phyloP scores from a whole-genome alignment of 305 asterid genomes.

The Petunia hybrid region DNA sequence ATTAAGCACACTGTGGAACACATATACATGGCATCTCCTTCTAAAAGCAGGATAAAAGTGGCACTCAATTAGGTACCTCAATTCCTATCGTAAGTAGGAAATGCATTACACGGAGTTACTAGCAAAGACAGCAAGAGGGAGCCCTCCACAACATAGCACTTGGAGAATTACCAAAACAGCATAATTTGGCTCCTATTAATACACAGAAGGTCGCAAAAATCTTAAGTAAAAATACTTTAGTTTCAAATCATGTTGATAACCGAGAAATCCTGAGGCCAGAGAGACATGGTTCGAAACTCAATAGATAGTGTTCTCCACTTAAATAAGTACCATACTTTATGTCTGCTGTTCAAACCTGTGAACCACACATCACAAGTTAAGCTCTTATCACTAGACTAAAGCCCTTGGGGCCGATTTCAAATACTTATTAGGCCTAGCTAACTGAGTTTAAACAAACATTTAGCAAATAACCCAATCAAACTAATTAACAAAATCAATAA shows the following conservation, averaged over 20 bases:
- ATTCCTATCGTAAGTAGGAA: not conserved
- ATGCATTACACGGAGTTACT: not conserved
- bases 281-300: too few species aligned
- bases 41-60: too few species aligned
- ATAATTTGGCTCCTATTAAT: not conserved
- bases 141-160: conserved; percentile 1
- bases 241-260: not conserved
- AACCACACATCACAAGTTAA: too few species aligned
- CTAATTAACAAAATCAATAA: not conserved
- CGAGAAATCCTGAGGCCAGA: too few species aligned
- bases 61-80: too few species aligned
- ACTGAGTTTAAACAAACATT: not conserved
- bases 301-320: too few species aligned
- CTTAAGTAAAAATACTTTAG: not conserved
- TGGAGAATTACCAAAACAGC: not conserved
- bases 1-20: not conserved
- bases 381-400: too few species aligned
- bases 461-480: not conserved
- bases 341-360: too few species aligned
- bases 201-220: conserved; percentile 14
- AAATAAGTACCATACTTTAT: too few species aligned
- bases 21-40: not conserved
- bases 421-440: not conserved
- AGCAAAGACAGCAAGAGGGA: not conserved
- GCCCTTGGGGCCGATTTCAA: too few species aligned